Evolutionary conservation across 2,329 filamentous ascomycete genomes (phyloP).

Genomic region (Aschersonia sp.): DNA sequence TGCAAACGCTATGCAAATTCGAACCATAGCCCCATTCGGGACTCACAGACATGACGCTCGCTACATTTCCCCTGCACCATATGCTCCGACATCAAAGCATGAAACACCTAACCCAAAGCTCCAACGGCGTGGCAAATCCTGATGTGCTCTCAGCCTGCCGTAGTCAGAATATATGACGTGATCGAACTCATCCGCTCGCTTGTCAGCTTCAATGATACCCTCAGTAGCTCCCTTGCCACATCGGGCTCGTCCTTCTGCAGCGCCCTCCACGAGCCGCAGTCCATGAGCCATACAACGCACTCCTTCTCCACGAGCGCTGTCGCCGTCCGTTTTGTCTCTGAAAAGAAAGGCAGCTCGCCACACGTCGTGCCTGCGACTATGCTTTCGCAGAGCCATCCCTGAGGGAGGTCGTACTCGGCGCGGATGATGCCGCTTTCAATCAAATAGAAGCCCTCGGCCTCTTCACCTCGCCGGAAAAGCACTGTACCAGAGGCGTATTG

Average conservation of each 20-base stretch:
- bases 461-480: conserved; percentile 65
- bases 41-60: too few species aligned
- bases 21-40: too few species aligned
- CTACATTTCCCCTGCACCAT: too few species aligned
- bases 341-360: conserved; percentile 93
- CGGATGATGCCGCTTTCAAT: conserved; percentile 80
- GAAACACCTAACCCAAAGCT: too few species aligned
- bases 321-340: conserved; percentile 73
- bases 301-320: conserved; percentile 74
- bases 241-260: conserved; percentile 61
- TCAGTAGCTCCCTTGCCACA: conserved; percentile 70
- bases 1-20: too few species aligned
- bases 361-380: conserved; percentile 92
- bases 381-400: conserved; percentile 78
- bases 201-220: conserved; percentile 82
- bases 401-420: conserved; percentile 80
- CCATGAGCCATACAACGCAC: conserved; percentile 72
- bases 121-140: too few species aligned
- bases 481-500: conserved; percentile 55
- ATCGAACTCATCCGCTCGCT: conserved; percentile 76
- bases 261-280: conserved; percentile 53
- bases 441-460: conserved; percentile 75
- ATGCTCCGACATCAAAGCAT: too few species aligned
- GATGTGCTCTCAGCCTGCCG: conserved; percentile 23
- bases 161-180: conserved; percentile 39